phyloP scores from a whole-genome alignment of 2,329 filamentous ascomycete species.

The Aureobasidium leucospermi region DNA sequence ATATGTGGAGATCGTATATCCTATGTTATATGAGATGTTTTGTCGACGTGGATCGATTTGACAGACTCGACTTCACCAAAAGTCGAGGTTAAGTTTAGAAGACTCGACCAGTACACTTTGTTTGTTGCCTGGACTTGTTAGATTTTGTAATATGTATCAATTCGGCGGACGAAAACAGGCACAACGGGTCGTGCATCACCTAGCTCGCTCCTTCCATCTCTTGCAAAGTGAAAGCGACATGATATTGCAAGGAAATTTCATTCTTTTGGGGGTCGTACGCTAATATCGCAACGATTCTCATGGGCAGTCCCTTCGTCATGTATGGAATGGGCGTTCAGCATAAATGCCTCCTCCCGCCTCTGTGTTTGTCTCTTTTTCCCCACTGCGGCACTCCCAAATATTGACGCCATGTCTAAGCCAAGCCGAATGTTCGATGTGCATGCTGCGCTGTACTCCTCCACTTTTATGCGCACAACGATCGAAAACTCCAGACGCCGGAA shows the following conservation, averaged over 20 bases:
- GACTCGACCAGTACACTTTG: too few relatives aligned
- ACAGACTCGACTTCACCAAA: too few relatives aligned
- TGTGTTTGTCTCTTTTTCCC: neutral
- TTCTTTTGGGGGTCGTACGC: constrained; percentile 12
- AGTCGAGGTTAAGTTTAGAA: too few relatives aligned
- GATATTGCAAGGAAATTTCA: constrained; percentile 8
- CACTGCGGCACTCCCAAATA: neutral
- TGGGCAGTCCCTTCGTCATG: neutral
- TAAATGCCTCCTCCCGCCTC: constrained; percentile 9
- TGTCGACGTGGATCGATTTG: too few relatives aligned
- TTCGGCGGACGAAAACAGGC: too few relatives aligned
- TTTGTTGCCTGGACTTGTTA: too few relatives aligned
- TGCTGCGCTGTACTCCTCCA: constrained; percentile 10
- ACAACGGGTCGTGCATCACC: neutral
- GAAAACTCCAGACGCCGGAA: constrained; percentile 11
- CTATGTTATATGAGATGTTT: too few relatives aligned
- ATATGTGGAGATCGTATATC: too few relatives aligned
- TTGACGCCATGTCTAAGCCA: constrained; percentile 7
- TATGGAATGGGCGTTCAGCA: constrained; percentile 9
- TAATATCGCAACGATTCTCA: constrained; percentile 10
- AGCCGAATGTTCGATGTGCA: constrained; percentile 2
- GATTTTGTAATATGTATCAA: neutral
- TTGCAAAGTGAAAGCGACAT: neutral
- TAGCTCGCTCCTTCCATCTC: neutral
- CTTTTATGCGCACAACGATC: neutral